Percentiles rank a stretch among this genome's conserved stretches.
Evolutionary conservation across 371 early-diverging fungal genomes (phyloP).

Genomic region (Haplosporangium sp.): DNA sequence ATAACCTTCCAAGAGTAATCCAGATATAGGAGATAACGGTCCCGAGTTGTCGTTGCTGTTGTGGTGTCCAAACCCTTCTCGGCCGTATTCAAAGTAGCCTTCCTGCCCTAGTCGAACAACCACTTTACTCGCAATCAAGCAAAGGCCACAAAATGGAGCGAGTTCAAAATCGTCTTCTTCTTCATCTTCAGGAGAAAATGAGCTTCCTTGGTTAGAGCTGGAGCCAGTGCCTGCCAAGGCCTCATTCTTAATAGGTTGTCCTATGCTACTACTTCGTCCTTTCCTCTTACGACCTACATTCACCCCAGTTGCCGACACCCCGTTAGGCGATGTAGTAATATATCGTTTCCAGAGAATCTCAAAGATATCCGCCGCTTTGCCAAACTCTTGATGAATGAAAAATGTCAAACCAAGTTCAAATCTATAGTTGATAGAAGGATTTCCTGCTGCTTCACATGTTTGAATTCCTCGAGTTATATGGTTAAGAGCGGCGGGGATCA

Average conservation of each 20-base stretch:
- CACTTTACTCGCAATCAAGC: slow-evolving; percentile 55
- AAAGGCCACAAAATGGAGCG: slow-evolving; percentile 59
- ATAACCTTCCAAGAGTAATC: neutral
- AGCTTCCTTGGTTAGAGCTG: neutral
- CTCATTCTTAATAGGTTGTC: slow-evolving; percentile 17
- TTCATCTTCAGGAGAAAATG: slow-evolving; percentile 22
- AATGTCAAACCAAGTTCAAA: slow-evolving; percentile 58
- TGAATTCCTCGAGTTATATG: slow-evolving; percentile 55
- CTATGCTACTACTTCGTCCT: slow-evolving; percentile 30
- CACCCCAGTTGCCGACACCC: slow-evolving; percentile 15
- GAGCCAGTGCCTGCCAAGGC: neutral
- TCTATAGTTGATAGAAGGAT: slow-evolving; percentile 55
- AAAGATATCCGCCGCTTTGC: slow-evolving; percentile 56
- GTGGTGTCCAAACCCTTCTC: slow-evolving; percentile 42
- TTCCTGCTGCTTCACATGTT: slow-evolving; percentile 50
- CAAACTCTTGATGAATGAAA: slow-evolving; percentile 55
- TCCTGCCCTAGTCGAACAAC: slow-evolving; percentile 52
- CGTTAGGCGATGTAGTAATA: slow-evolving; percentile 16
- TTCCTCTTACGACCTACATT: slow-evolving; percentile 25
- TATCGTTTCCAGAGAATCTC: slow-evolving; percentile 57
- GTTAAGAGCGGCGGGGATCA: slow-evolving; percentile 53
- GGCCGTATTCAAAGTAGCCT: slow-evolving; percentile 52
- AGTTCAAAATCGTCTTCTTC: slow-evolving; percentile 57
- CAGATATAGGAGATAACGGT: slow-evolving; percentile 8
- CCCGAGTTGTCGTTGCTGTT: slow-evolving; percentile 12